phyloP scores from a whole-genome alignment of 2,329 filamentous ascomycete genomes.

The Fulvia fulva region DNA sequence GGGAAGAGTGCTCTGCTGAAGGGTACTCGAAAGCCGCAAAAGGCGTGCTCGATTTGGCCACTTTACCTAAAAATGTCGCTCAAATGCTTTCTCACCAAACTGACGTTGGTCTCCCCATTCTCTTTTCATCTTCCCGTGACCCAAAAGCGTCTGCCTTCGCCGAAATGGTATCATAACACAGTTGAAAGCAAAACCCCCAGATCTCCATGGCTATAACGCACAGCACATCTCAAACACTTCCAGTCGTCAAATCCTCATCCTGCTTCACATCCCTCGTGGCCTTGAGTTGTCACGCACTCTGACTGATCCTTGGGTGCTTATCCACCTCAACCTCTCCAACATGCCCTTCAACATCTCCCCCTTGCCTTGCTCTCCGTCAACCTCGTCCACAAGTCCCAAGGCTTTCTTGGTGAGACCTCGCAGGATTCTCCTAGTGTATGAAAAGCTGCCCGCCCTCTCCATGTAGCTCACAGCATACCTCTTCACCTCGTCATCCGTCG shows the following conservation, averaged over 20 bases:
- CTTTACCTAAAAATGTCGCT: not conserved
- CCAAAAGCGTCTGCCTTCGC: not conserved
- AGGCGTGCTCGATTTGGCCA: not conserved
- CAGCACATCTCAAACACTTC: not conserved
- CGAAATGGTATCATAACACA: not conserved
- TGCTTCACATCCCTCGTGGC: not conserved
- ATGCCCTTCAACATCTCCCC: slow-evolving; percentile 36
- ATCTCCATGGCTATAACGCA: not conserved
- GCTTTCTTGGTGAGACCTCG: slow-evolving; percentile 43
- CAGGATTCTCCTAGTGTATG: slow-evolving; percentile 67
- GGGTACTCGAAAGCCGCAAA: not conserved
- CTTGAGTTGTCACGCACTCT: slow-evolving; percentile 3
- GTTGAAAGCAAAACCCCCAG: too few species aligned
- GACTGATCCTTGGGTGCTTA: slow-evolving; percentile 19
- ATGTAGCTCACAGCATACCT: slow-evolving; percentile 86
- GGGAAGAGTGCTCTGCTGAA: not conserved
- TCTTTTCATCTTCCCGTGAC: not conserved
- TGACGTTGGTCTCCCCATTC: not conserved
- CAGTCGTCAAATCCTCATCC: not conserved
- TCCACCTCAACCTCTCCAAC: slow-evolving; percentile 39
- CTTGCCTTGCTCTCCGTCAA: slow-evolving; percentile 36
- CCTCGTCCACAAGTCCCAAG: slow-evolving; percentile 40
- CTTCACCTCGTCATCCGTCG: slow-evolving; percentile 82
- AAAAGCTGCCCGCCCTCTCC: slow-evolving; percentile 81
- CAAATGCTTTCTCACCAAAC: not conserved